Base-by-base conservation (phyloP, 2,329 filamentous ascomycete species). In the Periconia digitata region DNA sequence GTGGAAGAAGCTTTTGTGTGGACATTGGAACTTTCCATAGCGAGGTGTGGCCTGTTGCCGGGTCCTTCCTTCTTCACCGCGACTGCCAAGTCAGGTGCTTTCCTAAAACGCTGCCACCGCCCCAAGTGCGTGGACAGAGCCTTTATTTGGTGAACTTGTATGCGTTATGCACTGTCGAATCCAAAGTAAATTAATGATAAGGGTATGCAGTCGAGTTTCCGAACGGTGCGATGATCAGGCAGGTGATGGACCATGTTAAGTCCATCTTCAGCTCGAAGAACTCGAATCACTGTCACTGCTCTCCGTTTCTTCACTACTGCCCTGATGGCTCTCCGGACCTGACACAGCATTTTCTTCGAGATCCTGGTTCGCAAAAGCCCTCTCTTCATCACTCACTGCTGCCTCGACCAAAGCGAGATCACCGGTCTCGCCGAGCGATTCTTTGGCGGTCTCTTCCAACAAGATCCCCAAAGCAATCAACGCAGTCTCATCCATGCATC, bases 401-500 rank as follows among this genome's bases (percentile, higher is more conserved):
- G 54, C 61, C 65, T 91, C 87, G 0, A 85, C 83, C 62, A 92
- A 87, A 1, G 87, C 85, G 40, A 90, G 67, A 68, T 90, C 85
- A 18, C 88, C 89, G 12, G 76, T 80, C 46, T 77, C 73, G 4
- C 86, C 87, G 17, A 92, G 72, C 6, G 77, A 67, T 40, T 85
- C 81, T 35, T 78, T 76, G 15, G 81, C 78, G 2, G 82, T 80
- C 69, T 92, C 89, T 70, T 92, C 88, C 36, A 92, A 73, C 47
- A 92, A 69, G 41, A 92, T 83, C 1, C 88, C 87, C 60, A 92
- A 77, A 1, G 88, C 87, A 45, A 92, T 73, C 49, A 92, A 75
- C 3, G 88, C 88, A 13, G 87, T 90, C 73, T 90, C 89, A 63
- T 92, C 87, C 81, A 92, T 83, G 67, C 83, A 88, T 54, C 78